Conservation (phyloP, 2,329 filamentous ascomycete genomes). For the Xylaria multiplex region DNA sequence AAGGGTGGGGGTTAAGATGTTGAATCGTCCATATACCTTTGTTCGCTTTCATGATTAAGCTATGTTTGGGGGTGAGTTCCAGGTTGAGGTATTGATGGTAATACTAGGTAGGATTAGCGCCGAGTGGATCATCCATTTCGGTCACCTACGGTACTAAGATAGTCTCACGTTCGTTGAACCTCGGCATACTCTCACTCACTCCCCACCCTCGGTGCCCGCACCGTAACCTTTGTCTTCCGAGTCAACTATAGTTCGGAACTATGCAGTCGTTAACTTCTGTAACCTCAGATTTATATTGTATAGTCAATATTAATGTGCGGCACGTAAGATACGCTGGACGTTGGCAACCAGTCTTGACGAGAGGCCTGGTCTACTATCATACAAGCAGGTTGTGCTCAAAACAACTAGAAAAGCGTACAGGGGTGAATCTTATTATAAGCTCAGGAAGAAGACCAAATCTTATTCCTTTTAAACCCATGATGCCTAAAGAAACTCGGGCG, state of each 20-base stretch:
- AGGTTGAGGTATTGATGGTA: not conserved
- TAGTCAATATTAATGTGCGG: not conserved
- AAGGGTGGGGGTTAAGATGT: too few species aligned
- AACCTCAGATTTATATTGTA: not conserved
- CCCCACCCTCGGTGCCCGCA: not conserved
- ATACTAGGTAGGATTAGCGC: constrained; percentile 12
- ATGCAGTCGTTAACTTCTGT: constrained; percentile 26
- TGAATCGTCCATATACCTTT: not conserved
- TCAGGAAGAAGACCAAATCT: not conserved
- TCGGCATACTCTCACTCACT: constrained; percentile 29
- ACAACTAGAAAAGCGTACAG: not conserved
- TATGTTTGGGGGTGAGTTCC: not conserved
- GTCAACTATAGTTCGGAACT: constrained; percentile 5
- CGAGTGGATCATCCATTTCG: constrained; percentile 17
- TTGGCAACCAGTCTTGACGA: constrained; percentile 1
- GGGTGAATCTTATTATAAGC: not conserved
- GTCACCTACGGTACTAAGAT: not conserved
- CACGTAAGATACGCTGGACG: not conserved
- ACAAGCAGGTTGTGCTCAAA: not conserved
- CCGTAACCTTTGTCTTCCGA: constrained; percentile 11
- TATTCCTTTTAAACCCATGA: not conserved
- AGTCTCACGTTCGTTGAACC: constrained; percentile 18
- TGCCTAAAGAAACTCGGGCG: constrained; percentile 18
- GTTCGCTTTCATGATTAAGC: not conserved
- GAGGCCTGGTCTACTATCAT: constrained; percentile 1